phyloP scores from a whole-genome alignment of 805 yeast species.

The Kodamaea sagamina region DNA sequence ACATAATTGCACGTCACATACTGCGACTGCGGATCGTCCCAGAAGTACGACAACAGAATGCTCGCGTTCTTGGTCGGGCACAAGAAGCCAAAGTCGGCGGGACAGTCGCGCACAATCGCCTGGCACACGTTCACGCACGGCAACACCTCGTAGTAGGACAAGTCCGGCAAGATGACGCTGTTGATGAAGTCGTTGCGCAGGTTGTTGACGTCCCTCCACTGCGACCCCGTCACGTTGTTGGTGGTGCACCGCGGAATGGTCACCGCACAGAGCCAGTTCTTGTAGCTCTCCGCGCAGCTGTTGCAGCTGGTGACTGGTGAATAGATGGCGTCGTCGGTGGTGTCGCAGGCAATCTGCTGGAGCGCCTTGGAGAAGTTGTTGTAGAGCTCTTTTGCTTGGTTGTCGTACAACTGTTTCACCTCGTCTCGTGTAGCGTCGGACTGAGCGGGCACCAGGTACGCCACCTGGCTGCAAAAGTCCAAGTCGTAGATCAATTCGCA shows the following conservation, averaged over 20 bases:
- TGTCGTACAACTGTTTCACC: conserved; percentile 54
- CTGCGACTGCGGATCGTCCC: conserved; percentile 30
- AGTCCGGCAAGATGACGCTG: conserved; percentile 51
- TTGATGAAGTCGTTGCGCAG: conserved; percentile 67
- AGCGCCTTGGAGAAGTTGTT: conserved; percentile 72
- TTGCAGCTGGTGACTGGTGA: conserved; percentile 75
- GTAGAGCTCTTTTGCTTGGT: conserved; percentile 56
- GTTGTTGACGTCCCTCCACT: conserved; percentile 44
- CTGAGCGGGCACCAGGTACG: conserved; percentile 78
- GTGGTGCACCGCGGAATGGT: conserved; percentile 85
- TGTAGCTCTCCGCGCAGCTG: conserved; percentile 71
- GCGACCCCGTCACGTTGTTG: conserved; percentile 44
- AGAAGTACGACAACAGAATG: conserved; percentile 44
- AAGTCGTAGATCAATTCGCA: conserved; percentile 77
- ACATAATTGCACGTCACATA: conserved; percentile 41
- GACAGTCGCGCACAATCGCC: conserved; percentile 80
- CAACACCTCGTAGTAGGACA: conserved; percentile 70
- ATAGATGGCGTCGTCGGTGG: conserved; percentile 61
- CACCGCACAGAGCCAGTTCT: conserved; percentile 87
- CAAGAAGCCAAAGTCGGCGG: conserved; percentile 67
- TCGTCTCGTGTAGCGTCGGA: conserved; percentile 16
- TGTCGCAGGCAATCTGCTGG: conserved; percentile 75
- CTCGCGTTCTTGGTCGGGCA: conserved; percentile 59
- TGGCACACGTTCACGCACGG: conserved; percentile 87
- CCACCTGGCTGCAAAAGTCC: conserved; percentile 76